phyloP scores from a whole-genome alignment of 2,329 filamentous ascomycete genomes.

The Diaporthe vaccinii region DNA sequence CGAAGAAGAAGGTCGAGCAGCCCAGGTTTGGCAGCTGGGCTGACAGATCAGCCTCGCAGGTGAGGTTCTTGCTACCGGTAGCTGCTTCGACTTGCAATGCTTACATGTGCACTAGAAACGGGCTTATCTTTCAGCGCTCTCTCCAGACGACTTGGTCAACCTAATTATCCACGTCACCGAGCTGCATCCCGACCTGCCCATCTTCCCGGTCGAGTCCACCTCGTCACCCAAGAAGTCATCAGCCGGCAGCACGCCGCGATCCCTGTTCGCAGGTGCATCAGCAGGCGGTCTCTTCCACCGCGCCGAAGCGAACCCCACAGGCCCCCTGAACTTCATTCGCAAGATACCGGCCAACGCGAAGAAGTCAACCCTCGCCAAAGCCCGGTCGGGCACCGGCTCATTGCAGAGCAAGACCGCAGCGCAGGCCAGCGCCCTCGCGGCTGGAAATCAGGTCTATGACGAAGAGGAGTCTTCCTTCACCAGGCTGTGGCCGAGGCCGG shows the following conservation, averaged over 20 bases:
- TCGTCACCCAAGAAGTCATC: slow-evolving; percentile 9
- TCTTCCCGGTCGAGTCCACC: slow-evolving; percentile 64
- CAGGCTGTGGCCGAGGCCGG: slow-evolving; percentile 48
- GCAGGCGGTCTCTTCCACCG: slow-evolving; percentile 48
- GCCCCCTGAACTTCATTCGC: slow-evolving; percentile 55
- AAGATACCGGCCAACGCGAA: slow-evolving; percentile 48
- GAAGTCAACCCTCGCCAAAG: slow-evolving; percentile 41
- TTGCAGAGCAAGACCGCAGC: slow-evolving; percentile 39
- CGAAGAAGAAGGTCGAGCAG: slow-evolving; percentile 44
- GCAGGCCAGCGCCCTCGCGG: slow-evolving; percentile 21
- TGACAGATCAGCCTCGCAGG: slow-evolving; percentile 55
- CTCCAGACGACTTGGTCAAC: slow-evolving; percentile 73
- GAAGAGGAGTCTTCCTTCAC: slow-evolving; percentile 48
- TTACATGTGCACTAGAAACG: slow-evolving; percentile 62
- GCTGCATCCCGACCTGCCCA: slow-evolving; percentile 73
- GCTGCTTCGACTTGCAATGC: not conserved
- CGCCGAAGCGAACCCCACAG: slow-evolving; percentile 52
- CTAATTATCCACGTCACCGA: slow-evolving; percentile 74
- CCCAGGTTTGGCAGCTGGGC: slow-evolving; percentile 50
- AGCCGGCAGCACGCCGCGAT: slow-evolving; percentile 47
- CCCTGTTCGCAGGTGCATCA: slow-evolving; percentile 43
- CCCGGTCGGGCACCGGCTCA: slow-evolving; percentile 37
- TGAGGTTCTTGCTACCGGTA: slow-evolving; percentile 42
- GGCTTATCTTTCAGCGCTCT: slow-evolving; percentile 72
- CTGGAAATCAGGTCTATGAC: slow-evolving; percentile 41